Conservation (phyloP, 169 alveolate species). For the Hepatocystis sp. region DNA sequence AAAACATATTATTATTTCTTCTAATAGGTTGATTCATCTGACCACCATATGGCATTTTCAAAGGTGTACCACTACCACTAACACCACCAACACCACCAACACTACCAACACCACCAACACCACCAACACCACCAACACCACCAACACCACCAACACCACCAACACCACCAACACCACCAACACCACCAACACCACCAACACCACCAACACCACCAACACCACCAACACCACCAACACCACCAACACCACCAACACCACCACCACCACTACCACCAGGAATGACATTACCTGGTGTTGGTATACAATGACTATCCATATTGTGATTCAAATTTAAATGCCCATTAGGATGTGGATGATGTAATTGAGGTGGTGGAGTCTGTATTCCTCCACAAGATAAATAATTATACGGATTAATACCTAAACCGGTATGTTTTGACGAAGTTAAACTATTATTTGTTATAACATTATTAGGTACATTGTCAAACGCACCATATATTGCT, state of each 20-base stretch:
- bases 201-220: no score
- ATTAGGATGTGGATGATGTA: slow-evolving; percentile 56
- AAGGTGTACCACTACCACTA: no score
- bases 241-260: no score
- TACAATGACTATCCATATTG: not conserved
- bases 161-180: no score
- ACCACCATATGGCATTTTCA: slow-evolving; percentile 44
- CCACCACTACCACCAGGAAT: no score
- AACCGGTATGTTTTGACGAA: not conserved
- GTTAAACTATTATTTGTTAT: not conserved
- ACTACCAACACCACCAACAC: no score
- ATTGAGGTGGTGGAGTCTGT: not conserved
- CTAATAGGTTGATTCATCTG: slow-evolving; percentile 33
- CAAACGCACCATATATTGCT: not conserved
- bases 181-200: no score
- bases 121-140: no score
- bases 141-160: no score
- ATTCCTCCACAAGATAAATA: not conserved
- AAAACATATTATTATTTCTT: slow-evolving; percentile 28
- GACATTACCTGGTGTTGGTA: slow-evolving; percentile 5
- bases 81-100: no score
- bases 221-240: no score
- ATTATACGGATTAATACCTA: not conserved
- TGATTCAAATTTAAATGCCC: slow-evolving; percentile 1
- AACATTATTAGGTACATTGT: not conserved